Percentiles rank a stretch among this genome's conserved stretches.
These are phyloP conservation scores for Fagus crenata DNA, from an alignment of 306 rosid species.

Conservation along the genomic window DNA sequence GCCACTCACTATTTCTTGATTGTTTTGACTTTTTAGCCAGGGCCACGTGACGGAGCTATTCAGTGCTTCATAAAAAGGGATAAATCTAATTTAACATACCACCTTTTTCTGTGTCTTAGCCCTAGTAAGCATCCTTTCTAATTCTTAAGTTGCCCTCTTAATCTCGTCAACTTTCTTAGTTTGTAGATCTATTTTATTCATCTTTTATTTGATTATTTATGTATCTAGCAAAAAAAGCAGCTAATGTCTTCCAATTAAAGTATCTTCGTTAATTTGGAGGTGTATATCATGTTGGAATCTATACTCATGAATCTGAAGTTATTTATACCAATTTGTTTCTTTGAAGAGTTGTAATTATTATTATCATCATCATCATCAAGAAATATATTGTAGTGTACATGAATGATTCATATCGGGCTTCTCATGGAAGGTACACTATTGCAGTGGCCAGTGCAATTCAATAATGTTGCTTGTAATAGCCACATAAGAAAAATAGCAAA, in stretches of 20 bases:
- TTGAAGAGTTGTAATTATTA: not conserved
- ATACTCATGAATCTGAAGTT: not conserved
- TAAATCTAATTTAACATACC: constrained; percentile 79
- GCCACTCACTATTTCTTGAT: not conserved
- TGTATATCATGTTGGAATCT: not conserved
- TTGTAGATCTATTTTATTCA: not conserved
- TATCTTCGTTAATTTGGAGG: not conserved
- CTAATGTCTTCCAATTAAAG: not conserved
- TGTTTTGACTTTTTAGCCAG: constrained; percentile 60
- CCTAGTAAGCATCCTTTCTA: constrained; percentile 50
- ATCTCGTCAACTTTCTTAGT: not conserved
- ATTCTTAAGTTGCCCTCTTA: constrained; percentile 1
- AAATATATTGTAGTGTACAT: not conserved
- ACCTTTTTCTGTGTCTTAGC: constrained; percentile 74
- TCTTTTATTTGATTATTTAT: not conserved
- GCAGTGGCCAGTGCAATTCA: not conserved
- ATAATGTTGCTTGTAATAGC: not conserved
- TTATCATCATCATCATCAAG: not conserved
- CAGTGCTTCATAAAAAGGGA: constrained; percentile 88
- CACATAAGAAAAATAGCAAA: not conserved
- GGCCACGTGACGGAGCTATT: constrained; percentile 69
- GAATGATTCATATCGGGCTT: not conserved
- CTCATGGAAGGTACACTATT: not conserved
- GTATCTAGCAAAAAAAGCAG: not conserved
- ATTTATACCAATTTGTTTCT: not conserved